Evolutionary conservation across 164 flowering plant genomes (phyloP), one percentile per base, ranked within the genome.

Genomic region (Nymphaea colorata): DNA sequence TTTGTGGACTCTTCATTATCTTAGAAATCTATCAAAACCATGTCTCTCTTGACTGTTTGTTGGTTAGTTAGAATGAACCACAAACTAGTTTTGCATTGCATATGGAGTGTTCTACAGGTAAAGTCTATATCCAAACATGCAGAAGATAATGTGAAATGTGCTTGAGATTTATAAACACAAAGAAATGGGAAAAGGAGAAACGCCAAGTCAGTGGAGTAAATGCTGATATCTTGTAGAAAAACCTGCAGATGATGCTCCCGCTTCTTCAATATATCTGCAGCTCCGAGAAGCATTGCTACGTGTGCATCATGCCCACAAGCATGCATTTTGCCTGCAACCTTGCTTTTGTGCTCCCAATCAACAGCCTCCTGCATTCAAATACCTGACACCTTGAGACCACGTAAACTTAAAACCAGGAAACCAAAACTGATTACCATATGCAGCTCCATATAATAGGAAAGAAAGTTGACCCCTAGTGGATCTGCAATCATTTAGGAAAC

Each of bases 251-350:
- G 79, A 72, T 84, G 74, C 62, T 87, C 86, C 0, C 87, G 84
- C 61, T 71, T 44, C 77, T 86, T 89, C 66, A 93, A 68, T 62
- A 93, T 84, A 76, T 77, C 83, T 43, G 97, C 94, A 5, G 97
- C 97, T n/a, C 98, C 98, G 3, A 93, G 36, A 41, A 93, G 89
- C 98, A 93, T 93, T 4, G 96, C 82, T 3, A 86, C 92, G 66
- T 93, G 98, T 2, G 96, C 98, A 70, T 93, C 97, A 70, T 93
- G 98, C 15, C 98, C 98, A 78, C 98, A 93, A 44, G 97, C 97
- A 69, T 90, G 97, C 98, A 93, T 93, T 76, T 89, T 93, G 2
- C 96, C 97, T 0, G 75, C 74, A 42, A 79, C 79, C 76, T 80
- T 87, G 82, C 96, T 88, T 60, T 83, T 90, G 78, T 93, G 86